phyloP scores from a whole-genome alignment of 83 land plant genomes.

The Thuja plicata region DNA sequence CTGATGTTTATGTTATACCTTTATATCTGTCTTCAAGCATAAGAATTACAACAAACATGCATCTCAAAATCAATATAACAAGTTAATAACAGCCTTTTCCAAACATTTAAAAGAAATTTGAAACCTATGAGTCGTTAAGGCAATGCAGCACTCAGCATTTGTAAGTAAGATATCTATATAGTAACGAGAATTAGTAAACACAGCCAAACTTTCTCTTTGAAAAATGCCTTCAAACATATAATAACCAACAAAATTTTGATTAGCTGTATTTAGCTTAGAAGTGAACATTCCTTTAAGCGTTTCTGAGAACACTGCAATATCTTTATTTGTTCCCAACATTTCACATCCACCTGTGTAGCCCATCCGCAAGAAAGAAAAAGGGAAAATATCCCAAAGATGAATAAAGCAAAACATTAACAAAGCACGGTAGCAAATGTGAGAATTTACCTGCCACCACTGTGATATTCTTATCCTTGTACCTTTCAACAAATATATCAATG shows the following conservation, averaged over 20 bases:
- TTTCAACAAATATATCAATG: conserved; percentile 35
- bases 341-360: neutral
- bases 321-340: neutral
- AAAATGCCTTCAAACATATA: neutral
- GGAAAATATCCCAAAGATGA: neutral
- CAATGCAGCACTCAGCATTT: neutral
- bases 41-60: neutral
- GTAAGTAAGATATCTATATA: neutral
- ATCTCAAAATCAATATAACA: neutral
- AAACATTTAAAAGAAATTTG: neutral
- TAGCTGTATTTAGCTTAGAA: neutral
- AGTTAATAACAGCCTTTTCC: neutral
- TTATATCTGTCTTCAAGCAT: neutral
- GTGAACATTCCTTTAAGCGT: neutral
- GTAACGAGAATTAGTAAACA: neutral
- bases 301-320: neutral
- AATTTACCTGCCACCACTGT: conserved; percentile 29
- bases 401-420: neutral
- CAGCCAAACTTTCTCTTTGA: neutral
- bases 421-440: neutral
- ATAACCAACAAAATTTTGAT: neutral
- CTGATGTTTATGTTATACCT: neutral
- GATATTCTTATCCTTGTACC: conserved; percentile 27
- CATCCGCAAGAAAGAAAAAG: neutral
- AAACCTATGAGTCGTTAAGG: neutral